These are phyloP conservation scores for Rhodomyrtus psidioides DNA, from an alignment of 441 rosid genomes.

Conservation along the genomic window DNA sequence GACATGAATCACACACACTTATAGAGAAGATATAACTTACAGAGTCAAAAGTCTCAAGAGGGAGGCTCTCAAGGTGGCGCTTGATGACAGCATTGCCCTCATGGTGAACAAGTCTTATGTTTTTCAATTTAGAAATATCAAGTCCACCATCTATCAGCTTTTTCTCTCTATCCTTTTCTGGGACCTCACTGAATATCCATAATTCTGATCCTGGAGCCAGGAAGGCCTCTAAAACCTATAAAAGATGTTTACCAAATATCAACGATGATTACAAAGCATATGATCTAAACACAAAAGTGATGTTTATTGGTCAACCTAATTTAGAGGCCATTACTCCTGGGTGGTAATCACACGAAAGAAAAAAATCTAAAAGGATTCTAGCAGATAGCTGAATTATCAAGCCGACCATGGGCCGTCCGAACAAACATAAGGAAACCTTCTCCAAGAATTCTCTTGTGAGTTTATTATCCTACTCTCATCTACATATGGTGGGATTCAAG, in stretches of 20 bases:
- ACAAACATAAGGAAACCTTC: background rate
- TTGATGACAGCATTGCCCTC: conserved; percentile 84
- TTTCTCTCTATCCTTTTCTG: conserved; percentile 68
- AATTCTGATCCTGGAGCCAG: conserved; percentile 89
- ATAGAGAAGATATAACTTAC: conserved; percentile 33
- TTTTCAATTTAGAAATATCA: conserved; percentile 39
- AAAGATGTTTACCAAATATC: background rate
- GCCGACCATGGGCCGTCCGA: background rate
- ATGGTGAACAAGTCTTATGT: conserved; percentile 73
- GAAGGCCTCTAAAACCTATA: conserved; percentile 76
- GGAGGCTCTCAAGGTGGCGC: conserved; percentile 79
- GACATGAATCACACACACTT: background rate
- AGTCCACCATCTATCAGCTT: conserved; percentile 78
- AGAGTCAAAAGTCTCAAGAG: conserved; percentile 89
- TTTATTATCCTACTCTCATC: background rate
- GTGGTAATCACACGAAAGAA: background rate
- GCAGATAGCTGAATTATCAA: background rate
- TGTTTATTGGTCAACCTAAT: background rate
- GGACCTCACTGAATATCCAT: conserved; percentile 95
- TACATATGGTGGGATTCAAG: background rate
- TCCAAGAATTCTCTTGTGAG: background rate
- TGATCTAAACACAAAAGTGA: background rate
- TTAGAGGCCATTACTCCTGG: background rate
- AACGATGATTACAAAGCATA: background rate
- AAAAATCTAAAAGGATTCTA: background rate